Evolutionary conservation across 345 rosid species (phyloP), one percentile per base, ranked within the genome.

Genomic region (Euphorbia lathyris): DNA sequence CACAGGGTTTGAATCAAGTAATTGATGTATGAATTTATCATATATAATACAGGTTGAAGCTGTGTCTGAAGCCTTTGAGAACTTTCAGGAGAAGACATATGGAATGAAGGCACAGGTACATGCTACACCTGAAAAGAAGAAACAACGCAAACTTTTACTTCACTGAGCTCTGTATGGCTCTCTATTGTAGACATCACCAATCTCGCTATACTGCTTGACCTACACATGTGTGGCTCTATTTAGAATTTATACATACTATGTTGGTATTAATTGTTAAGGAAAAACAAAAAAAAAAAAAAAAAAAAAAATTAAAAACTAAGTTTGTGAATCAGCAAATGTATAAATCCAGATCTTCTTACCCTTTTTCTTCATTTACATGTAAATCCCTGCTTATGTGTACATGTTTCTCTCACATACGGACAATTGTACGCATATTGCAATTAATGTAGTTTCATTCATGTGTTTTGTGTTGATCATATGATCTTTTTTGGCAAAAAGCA

Each of bases 51-150:
- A 86, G 89, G 85, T 80, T 70, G 76, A 38, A 45, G 79, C 77
- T 40, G 83, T 86, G 65, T 76, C 84, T 62, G 75, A 74, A 34
- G 86, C 89, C 65, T 86, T 86, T 16, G 71, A 56, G 69, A 86
- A 81, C 58, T 83, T 67, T 56, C 89, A 86, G 80, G 7, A 64
- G 7, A 79, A 78, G 58, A 76, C 62, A 9, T 83, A 67, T 27
- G 72, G 68, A 55, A 17, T 0, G 64, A 73, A 34, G 43, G 66
- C 55, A 34, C 71, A 67, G 43, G 77, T 67, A n/a, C 77, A 66
- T 51, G 55, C 36, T 27, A 73, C 77, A 51, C 77, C 77, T 48
- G 66, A 47, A 8, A 73, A 59, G 42, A 73, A 73, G 60, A 65
- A n/a, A 30, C 17, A 38, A 20, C 27, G 26, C 38, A 34, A 34